A percentile compares a stretch with the other conserved stretches of the same genome.
These are phyloP conservation scores for Fusarium anthophilum DNA, from an alignment of 2,329 filamentous ascomycete species.

Conservation along the genomic window DNA sequence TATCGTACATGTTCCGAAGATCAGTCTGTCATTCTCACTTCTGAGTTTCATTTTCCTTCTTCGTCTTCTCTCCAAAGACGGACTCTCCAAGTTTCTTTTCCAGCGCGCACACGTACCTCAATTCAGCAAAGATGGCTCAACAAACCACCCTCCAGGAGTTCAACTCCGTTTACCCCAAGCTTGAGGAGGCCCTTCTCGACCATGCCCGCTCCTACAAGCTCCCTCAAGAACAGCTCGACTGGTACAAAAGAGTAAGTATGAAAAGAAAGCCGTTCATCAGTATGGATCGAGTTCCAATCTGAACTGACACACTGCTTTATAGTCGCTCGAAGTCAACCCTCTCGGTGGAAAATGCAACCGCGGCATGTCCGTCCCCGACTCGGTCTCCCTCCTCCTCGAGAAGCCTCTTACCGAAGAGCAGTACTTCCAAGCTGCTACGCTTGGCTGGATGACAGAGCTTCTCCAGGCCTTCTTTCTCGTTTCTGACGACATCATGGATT, in stretches of 20 bases:
- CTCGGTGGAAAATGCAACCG: slow-evolving; percentile 98
- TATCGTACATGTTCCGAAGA: slow-evolving; percentile 34
- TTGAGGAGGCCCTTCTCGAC: slow-evolving; percentile 82
- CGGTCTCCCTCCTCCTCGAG: slow-evolving; percentile 79
- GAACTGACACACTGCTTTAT: not conserved
- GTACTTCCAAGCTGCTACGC: slow-evolving; percentile 86
- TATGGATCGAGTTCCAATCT: not conserved
- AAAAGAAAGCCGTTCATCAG: not conserved
- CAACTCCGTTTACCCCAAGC: slow-evolving; percentile 86
- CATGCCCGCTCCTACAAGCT: slow-evolving; percentile 85
- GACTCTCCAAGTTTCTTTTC: slow-evolving; percentile 2
- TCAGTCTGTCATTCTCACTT: slow-evolving; percentile 7
- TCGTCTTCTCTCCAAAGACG: slow-evolving; percentile 8
- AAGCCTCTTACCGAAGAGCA: slow-evolving; percentile 79
- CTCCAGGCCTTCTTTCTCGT: slow-evolving; percentile 99
- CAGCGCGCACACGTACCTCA: not conserved
- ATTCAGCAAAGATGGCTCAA: slow-evolving; percentile 64
- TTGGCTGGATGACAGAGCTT: slow-evolving; percentile 98
- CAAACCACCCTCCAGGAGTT: slow-evolving; percentile 85
- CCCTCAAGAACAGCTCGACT: slow-evolving; percentile 80
- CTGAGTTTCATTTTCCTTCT: slow-evolving; percentile 6
- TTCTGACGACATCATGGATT: slow-evolving; percentile 98
- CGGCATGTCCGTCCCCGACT: slow-evolving; percentile 97
- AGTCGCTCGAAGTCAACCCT: slow-evolving; percentile 83
- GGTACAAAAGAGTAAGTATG: slow-evolving; percentile 80